Evolutionary conservation across 2,329 filamentous ascomycete genomes (phyloP).

Genomic region (Hypoxylon rubiginosum): DNA sequence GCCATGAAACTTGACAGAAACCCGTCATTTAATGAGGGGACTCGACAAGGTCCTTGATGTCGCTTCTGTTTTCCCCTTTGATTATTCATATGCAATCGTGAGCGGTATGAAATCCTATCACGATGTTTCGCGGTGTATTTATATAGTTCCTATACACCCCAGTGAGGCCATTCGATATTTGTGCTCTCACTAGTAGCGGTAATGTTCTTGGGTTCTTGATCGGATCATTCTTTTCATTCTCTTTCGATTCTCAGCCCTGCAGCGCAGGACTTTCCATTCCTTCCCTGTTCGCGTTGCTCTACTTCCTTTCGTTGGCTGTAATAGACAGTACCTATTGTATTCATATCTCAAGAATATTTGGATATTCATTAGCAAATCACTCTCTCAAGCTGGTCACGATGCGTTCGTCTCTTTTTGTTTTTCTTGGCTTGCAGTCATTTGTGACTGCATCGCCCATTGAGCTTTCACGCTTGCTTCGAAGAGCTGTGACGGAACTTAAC

Average conservation of each 20-base stretch:
- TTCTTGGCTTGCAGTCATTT: constrained; percentile 33
- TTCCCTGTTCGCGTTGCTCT: not conserved
- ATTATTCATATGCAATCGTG: constrained; percentile 15
- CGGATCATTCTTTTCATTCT: constrained; percentile 10
- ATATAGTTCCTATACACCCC: constrained; percentile 12
- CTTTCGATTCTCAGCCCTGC: constrained; percentile 28
- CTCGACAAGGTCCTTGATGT: constrained; percentile 28
- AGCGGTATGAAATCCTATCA: constrained; percentile 1
- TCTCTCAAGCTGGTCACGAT: constrained; percentile 12
- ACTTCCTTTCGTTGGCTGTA: not conserved
- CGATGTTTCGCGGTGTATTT: constrained; percentile 10
- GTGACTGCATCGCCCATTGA: constrained; percentile 31
- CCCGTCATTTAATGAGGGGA: constrained; percentile 42
- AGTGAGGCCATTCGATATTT: constrained; percentile 7
- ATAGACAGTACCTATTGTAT: not conserved
- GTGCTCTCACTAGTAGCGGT: constrained; percentile 5
- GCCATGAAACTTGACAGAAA: constrained; percentile 46
- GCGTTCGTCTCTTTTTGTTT: constrained; percentile 25
- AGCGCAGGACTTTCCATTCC: constrained; percentile 27
- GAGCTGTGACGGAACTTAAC: constrained; percentile 54
- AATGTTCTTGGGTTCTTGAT: constrained; percentile 19
- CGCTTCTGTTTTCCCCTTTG: constrained; percentile 1
- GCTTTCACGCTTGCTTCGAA: constrained; percentile 10
- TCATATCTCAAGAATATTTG: not conserved
- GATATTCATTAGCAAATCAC: not conserved